Evolutionary conservation across 148 eudicot species (phyloP).

Genomic region (Nyssa sinensis): DNA sequence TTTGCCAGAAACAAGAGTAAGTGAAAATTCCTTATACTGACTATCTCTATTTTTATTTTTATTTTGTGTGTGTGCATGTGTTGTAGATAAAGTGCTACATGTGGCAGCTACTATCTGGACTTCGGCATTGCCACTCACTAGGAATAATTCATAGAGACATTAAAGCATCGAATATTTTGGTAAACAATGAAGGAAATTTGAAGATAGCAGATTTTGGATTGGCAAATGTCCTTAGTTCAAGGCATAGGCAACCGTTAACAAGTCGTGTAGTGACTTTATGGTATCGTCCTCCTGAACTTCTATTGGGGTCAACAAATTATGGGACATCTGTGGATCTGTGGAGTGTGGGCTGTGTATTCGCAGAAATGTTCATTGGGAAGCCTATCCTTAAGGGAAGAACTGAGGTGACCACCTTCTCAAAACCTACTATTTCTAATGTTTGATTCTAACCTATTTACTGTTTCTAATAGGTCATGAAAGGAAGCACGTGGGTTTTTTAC

Average conservation of each 20-base stretch:
- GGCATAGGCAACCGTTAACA: conserved; percentile 64
- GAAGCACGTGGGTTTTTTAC: background rate
- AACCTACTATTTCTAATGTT: conserved; percentile 2
- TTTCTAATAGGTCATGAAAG: background rate
- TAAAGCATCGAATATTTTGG: conserved; percentile 76
- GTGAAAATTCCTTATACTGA: background rate
- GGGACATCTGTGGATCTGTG: conserved; percentile 77
- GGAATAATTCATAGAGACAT: conserved; percentile 91
- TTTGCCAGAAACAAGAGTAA: background rate
- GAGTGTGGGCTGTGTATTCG: conserved; percentile 96
- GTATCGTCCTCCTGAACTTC: conserved; percentile 97
- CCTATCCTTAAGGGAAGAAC: conserved; percentile 90
- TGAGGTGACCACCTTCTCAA: conserved; percentile 49
- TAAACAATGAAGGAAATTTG: conserved; percentile 70
- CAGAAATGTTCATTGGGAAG: conserved; percentile 68
- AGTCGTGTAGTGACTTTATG: conserved; percentile 94
- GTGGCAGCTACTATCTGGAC: conserved; percentile 69
- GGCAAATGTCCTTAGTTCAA: conserved; percentile 56
- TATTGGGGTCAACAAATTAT: conserved; percentile 79
- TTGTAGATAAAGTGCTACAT: conserved; percentile 85
- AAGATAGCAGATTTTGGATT: conserved; percentile 91
- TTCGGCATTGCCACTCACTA: conserved; percentile 76
- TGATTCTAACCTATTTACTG: background rate
- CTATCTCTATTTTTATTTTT: too few species aligned
- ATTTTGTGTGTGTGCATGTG: conserved; percentile 5